These are phyloP conservation scores for Saccharomycopsis sp. DNA, from an alignment of 805 yeast species.

Conservation along the genomic window DNA sequence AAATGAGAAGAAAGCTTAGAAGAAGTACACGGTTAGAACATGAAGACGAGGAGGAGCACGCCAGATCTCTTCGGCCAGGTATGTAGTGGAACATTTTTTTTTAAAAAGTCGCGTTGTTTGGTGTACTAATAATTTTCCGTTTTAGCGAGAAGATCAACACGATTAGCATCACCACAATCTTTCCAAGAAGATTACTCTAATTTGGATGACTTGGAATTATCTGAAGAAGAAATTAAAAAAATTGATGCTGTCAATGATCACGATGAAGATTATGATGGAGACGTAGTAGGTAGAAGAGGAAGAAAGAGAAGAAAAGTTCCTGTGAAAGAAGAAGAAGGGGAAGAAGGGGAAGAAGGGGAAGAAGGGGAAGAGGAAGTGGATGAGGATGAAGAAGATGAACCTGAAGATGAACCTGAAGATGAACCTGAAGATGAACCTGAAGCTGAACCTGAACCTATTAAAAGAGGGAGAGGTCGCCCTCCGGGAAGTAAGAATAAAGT, in stretches of 20 bases:
- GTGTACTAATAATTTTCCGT: background rate
- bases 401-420: constrained; percentile 25
- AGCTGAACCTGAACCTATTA: constrained; percentile 19
- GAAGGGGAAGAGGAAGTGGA: constrained; percentile 25
- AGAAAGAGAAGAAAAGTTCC: constrained; percentile 5
- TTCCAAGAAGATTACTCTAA: background rate
- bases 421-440: constrained; percentile 29
- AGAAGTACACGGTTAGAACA: constrained; percentile 14
- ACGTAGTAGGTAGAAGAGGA: constrained; percentile 11
- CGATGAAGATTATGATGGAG: constrained; percentile 16
- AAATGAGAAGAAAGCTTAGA: constrained; percentile 16
- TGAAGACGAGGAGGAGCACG: constrained; percentile 8
- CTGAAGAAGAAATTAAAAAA: background rate
- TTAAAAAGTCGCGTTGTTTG: background rate
- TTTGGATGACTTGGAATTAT: background rate
- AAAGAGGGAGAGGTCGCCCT: constrained; percentile 29
- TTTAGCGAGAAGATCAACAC: background rate
- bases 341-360: constrained; percentile 26
- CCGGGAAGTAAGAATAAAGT: constrained; percentile 24
- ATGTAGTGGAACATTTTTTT: constrained; percentile 1
- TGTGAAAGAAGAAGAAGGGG: constrained; percentile 26
- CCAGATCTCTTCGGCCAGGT: constrained; percentile 14
- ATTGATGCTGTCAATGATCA: constrained; percentile 7
- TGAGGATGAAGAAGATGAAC: constrained; percentile 5
- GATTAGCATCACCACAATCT: background rate